phyloP scores from a whole-genome alignment of 164 flowering plant species.

The Hamamelis virginiana region DNA sequence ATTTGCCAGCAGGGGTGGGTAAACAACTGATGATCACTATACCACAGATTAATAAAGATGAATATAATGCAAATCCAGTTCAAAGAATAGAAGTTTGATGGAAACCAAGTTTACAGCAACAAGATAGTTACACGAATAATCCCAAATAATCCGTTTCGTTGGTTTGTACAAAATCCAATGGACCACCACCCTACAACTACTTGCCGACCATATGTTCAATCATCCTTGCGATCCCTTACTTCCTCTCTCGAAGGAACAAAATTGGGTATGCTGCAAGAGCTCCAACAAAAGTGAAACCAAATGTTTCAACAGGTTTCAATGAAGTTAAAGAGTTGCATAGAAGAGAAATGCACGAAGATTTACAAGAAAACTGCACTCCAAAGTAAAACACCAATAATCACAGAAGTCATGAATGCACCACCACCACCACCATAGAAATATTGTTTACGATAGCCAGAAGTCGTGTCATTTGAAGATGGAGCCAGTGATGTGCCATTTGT shows the following conservation, averaged over 20 bases:
- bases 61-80: constrained; percentile 3
- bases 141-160: constrained; percentile 9
- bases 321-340: background rate
- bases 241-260: constrained; percentile 30
- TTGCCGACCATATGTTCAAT: constrained; percentile 6
- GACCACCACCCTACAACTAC: constrained; percentile 12
- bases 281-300: constrained; percentile 6
- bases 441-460: constrained; percentile 25
- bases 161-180: constrained; percentile 29
- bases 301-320: constrained; percentile 4
- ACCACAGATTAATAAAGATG: background rate
- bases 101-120: constrained; percentile 1
- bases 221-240: constrained; percentile 16
- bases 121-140: constrained; percentile 21
- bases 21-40: too few relatives aligned
- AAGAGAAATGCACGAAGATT: background rate
- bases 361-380: constrained; percentile 40
- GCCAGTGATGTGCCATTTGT: constrained; percentile 52
- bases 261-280: constrained; percentile 33
- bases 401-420: constrained; percentile 15
- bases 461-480: constrained; percentile 67
- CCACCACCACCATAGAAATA: constrained; percentile 12
- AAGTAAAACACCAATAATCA: constrained; percentile 29
- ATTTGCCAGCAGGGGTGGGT: background rate
- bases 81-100: constrained; percentile 23